phyloP scores from a whole-genome alignment of 2,329 filamentous ascomycete genomes.

The Fusarium scirpi region DNA sequence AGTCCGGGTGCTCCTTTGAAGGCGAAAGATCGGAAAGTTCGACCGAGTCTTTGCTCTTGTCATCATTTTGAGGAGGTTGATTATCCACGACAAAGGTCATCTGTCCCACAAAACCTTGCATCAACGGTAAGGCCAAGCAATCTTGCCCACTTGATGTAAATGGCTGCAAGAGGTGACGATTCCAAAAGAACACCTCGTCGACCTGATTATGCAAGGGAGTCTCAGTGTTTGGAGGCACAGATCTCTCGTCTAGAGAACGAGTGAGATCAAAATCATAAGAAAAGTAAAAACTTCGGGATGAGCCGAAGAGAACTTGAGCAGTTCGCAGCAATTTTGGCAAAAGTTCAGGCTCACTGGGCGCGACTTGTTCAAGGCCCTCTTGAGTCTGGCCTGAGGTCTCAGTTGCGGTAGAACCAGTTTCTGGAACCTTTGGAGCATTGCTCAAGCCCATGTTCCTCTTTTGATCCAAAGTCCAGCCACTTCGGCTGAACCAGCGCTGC shows the following conservation, averaged over 20 bases:
- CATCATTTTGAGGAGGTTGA: slow-evolving; percentile 67
- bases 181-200: slow-evolving; percentile 92
- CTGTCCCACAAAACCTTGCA: slow-evolving; percentile 96
- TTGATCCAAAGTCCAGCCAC: slow-evolving; percentile 81
- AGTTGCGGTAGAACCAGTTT: slow-evolving; percentile 18
- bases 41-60: slow-evolving; percentile 58
- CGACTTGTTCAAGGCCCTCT: slow-evolving; percentile 48
- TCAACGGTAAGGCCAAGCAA: slow-evolving; percentile 79
- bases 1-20: slow-evolving; percentile 43
- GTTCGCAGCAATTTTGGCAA: slow-evolving; percentile 88
- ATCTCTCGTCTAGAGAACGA: slow-evolving; percentile 63
- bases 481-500: slow-evolving; percentile 89
- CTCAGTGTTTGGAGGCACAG: slow-evolving; percentile 37
- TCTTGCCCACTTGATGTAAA: slow-evolving; percentile 82
- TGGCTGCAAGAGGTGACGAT: slow-evolving; percentile 77
- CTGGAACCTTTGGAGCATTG: slow-evolving; percentile 48
- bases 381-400: slow-evolving; percentile 50
- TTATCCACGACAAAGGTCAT: slow-evolving; percentile 79
- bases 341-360: slow-evolving; percentile 59
- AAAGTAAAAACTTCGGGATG: slow-evolving; percentile 90
- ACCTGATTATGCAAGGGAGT: slow-evolving; percentile 76
- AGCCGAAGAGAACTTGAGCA: slow-evolving; percentile 84
- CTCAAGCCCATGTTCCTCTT: slow-evolving; percentile 78
- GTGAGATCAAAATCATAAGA: slow-evolving; percentile 96
- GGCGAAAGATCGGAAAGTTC: slow-evolving; percentile 58